Evolutionary conservation across 768 basidiomycete genomes (phyloP).

Genomic region (Podaxis sp.): DNA sequence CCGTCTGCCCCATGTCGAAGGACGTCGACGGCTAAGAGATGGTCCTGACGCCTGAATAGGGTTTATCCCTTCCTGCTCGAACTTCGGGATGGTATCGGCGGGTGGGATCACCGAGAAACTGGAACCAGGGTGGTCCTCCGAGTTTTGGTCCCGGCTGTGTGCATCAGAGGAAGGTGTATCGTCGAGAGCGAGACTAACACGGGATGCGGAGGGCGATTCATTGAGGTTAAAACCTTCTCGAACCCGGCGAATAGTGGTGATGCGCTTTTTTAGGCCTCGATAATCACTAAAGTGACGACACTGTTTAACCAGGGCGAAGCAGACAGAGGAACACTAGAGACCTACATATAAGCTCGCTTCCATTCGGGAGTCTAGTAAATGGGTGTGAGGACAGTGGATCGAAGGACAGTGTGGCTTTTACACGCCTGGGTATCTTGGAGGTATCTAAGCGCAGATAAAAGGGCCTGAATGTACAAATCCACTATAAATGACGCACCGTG

Average conservation of each 20-base stretch:
- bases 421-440: constrained; percentile 67
- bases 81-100: not conserved
- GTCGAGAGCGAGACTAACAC: not conserved
- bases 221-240: constrained; percentile 29
- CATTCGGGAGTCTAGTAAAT: constrained; percentile 65
- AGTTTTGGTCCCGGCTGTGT: not conserved
- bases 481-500: constrained; percentile 38
- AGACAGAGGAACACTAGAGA: not conserved
- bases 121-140: not conserved
- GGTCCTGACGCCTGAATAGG: not conserved
- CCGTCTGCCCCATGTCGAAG: constrained; percentile 1
- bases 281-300: constrained; percentile 54
- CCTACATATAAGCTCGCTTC: constrained; percentile 65
- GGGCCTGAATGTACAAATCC: not conserved
- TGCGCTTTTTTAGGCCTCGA: constrained; percentile 65
- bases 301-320: constrained; percentile 6
- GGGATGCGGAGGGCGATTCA: constrained; percentile 18
- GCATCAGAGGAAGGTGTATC: constrained; percentile 14
- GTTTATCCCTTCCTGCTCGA: not conserved
- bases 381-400: not conserved
- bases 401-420: not conserved
- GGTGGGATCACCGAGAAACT: constrained; percentile 1
- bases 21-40: constrained; percentile 3
- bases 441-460: constrained; percentile 41
- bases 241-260: constrained; percentile 51